These are phyloP conservation scores for Trichosporon ovoides DNA, from an alignment of 1,284 basidiomycete genomes.

Conservation along the genomic window DNA sequence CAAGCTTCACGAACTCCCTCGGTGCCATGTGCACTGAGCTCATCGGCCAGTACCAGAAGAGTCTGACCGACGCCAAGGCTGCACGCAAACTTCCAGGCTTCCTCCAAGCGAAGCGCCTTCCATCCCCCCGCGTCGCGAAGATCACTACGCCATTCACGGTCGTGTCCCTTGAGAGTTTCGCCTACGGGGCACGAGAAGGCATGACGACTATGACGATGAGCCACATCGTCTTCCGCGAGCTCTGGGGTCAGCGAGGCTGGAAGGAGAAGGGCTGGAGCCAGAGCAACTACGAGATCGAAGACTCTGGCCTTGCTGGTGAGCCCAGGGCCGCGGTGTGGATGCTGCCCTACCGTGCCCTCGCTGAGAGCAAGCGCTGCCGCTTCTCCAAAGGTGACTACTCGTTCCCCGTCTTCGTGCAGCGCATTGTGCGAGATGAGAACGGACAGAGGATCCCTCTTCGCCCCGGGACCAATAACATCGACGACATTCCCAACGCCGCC, in stretches of 20 bases:
- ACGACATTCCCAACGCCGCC: neutral
- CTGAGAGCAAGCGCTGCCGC: conserved; percentile 41
- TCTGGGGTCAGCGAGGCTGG: conserved; percentile 52
- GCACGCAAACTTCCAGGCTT: conserved; percentile 27
- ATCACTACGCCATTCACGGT: conserved; percentile 38
- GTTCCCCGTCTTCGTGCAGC: conserved; percentile 28
- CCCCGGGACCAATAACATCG: neutral
- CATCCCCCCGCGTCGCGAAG: conserved; percentile 36
- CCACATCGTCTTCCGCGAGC: conserved; percentile 65
- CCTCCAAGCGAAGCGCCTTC: conserved; percentile 34
- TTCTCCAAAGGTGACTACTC: conserved; percentile 41
- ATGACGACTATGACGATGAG: conserved; percentile 81
- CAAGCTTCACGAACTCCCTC: conserved; percentile 29
- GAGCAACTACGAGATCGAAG: conserved; percentile 32
- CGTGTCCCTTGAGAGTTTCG: conserved; percentile 57
- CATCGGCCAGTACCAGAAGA: conserved; percentile 24
- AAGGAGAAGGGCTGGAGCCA: conserved; percentile 32
- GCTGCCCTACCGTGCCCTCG: conserved; percentile 41
- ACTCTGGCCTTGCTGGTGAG: neutral
- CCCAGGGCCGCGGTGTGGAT: conserved; percentile 34
- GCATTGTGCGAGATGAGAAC: conserved; percentile 7
- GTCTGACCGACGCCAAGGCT: neutral
- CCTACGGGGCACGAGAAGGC: conserved; percentile 59
- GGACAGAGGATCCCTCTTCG: neutral
- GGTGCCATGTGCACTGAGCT: conserved; percentile 23